Percentiles rank a stretch among this genome's conserved stretches.
Conservation (phyloP, 148 eudicot species). For the Spergularia bocconei region DNA sequence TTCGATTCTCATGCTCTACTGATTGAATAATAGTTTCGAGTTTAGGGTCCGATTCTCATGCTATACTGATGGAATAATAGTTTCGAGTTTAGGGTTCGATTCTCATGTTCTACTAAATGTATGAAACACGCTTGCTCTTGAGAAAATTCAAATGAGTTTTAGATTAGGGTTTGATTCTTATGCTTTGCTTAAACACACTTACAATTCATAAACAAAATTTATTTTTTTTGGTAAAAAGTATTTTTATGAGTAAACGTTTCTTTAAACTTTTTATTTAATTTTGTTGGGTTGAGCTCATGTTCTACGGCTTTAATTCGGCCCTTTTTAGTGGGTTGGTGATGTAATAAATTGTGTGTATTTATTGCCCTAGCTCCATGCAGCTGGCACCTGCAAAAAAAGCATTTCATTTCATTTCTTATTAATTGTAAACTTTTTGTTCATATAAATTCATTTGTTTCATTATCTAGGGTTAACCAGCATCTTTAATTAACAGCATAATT, state of each 20-base stretch:
- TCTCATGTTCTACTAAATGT: too few relatives aligned
- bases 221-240: not conserved
- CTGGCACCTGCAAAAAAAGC: not conserved
- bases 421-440: not conserved
- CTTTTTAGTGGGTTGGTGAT: slow-evolving; percentile 37
- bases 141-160: too few relatives aligned
- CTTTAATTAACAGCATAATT: too few relatives aligned
- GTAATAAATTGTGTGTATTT: slow-evolving; percentile 44
- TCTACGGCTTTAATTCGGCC: not conserved
- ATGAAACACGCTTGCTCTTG: too few relatives aligned
- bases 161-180: too few relatives aligned
- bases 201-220: too few relatives aligned
- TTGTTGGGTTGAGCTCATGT: not conserved
- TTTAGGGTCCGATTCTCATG: too few relatives aligned
- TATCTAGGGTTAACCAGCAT: not conserved
- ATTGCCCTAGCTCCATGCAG: slow-evolving; percentile 24
- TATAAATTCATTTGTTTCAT: not conserved
- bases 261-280: not conserved
- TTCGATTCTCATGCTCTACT: too few relatives aligned
- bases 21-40: too few relatives aligned
- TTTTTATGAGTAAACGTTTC: not conserved
- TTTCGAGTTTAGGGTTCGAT: too few relatives aligned
- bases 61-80: too few relatives aligned
- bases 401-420: not conserved
- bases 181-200: too few relatives aligned